Conservation (phyloP, 257 asterid species). For the Nicotiana tabacum region DNA sequence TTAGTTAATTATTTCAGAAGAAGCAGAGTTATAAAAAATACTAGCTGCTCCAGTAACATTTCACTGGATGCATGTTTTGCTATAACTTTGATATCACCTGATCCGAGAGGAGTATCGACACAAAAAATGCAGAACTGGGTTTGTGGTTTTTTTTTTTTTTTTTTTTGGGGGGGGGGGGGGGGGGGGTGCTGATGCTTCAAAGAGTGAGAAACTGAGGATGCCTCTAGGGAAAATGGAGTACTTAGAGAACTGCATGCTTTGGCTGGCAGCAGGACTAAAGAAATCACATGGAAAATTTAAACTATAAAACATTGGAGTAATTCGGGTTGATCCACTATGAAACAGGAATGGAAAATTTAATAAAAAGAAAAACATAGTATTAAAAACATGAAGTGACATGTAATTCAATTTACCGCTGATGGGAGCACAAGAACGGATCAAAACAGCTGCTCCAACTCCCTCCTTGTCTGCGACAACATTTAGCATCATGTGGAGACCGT, state of each 20-base stretch:
- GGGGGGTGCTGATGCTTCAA: too few relatives aligned
- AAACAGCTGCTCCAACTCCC: constrained; percentile 85
- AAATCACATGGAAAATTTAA: not conserved
- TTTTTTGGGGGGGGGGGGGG: too few relatives aligned
- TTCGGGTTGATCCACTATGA: too few relatives aligned
- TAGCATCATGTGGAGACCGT: constrained; percentile 86
- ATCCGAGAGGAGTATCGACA: too few relatives aligned
- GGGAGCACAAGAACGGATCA: constrained; percentile 90
- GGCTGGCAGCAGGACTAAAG: not conserved
- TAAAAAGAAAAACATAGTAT: too few relatives aligned
- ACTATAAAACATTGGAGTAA: not conserved
- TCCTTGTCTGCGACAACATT: constrained; percentile 92
- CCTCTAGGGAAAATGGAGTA: not conserved
- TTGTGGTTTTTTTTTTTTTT: too few relatives aligned
- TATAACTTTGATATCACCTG: too few relatives aligned
- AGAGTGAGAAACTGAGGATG: too few relatives aligned
- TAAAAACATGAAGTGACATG: not conserved
- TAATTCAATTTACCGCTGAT: constrained; percentile 45
- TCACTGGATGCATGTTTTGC: not conserved
- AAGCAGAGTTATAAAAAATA: not conserved
- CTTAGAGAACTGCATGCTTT: not conserved
- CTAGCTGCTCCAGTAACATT: not conserved
- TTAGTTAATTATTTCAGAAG: not conserved
- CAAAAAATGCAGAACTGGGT: too few relatives aligned
- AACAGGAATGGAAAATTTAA: too few relatives aligned